Evolutionary conservation across 1,139 yeast genomes (phyloP), one percentile per base, ranked within the genome.

Genomic region (Casaregolazyma lundiana): DNA sequence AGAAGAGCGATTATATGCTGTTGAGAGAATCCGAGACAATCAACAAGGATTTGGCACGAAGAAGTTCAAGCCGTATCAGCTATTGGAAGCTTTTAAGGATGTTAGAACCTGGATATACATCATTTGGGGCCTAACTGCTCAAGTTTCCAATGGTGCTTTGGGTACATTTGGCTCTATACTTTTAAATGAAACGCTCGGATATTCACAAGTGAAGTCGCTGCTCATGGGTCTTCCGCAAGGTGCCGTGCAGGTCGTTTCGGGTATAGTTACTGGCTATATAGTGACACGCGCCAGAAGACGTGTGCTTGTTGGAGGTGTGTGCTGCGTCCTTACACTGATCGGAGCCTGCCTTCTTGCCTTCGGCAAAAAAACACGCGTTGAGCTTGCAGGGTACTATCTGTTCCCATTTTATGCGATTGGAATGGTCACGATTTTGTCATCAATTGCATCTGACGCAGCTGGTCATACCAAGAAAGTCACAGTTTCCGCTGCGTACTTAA

Each of bases 11-110:
- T 59, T 72, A 49, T 66, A 76, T 62, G 76, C 75, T 13, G 72
- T 77, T 32, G 78, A 77, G 41, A 67, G 78, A 54, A 78, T 80
- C 66, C 61, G 71, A 51, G 47, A 60, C 38, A 70, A 69, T 49
- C 68, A 72, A 49, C 71, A 66, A 55, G 83, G 84, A 13, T 76
- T 78, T 50, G 83, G 83, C 43, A 76, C 76, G 54, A 72, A 68
- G 49, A 67, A 69, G 38, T 72, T 78, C 63, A 81, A 81, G 54
- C 66, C 61, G 60, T 63, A 75, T 42, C 89, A 82, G 58, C 67
- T 79, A 38, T 61, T 61, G 44, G 77, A 74, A 54, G 66, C 72
- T 4, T 57, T 72, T 35, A 46, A 56, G 8, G 69, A 63, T 36
- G 67, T 70, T 11, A 55, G 81, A 56, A 80, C 85, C 2, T 70